A percentile compares a stretch with the other conserved stretches of the same genome.
Evolutionary conservation across 768 basidiomycete species (phyloP).

Genomic region (Collybiopsis confluens): DNA sequence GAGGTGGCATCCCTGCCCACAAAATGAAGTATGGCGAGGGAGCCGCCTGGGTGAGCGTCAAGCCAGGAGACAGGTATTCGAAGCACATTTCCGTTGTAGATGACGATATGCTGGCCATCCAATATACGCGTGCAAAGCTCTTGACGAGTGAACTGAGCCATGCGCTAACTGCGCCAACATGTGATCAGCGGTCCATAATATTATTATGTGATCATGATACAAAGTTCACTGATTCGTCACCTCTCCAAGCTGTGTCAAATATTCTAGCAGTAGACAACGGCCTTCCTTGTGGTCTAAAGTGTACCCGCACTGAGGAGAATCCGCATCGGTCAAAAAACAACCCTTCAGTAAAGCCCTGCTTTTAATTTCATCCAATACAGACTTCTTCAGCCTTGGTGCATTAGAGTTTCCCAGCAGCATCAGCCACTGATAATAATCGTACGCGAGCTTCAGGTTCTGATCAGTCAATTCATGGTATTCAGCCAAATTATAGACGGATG

Average conservation of each 20-base stretch:
- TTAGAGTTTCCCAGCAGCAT: neutral
- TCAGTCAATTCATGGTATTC: neutral
- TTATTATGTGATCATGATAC: no score
- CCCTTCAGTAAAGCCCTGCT: neutral
- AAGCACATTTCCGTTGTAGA: conserved; percentile 62
- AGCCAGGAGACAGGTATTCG: conserved; percentile 75
- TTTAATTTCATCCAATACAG: neutral
- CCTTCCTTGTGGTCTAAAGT: conserved; percentile 3
- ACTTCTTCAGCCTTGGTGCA: neutral
- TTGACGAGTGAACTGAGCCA: conserved; percentile 31
- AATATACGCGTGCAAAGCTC: conserved; percentile 69
- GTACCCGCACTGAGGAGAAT: neutral
- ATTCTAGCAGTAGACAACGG: neutral
- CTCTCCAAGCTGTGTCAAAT: neutral
- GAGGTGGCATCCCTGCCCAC: conserved; percentile 93
- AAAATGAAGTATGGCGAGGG: conserved; percentile 88
- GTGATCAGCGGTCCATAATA: no score
- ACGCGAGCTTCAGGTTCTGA: neutral
- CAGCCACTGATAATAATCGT: neutral
- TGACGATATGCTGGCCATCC: conserved; percentile 69
- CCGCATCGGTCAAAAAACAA: neutral
- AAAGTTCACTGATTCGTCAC: no score
- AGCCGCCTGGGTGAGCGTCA: conserved; percentile 84
- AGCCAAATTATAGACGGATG: neutral
- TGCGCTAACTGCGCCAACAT: neutral